Base-by-base conservation (phyloP, 2,329 filamentous ascomycete genomes). In the Botrytis aclada region DNA sequence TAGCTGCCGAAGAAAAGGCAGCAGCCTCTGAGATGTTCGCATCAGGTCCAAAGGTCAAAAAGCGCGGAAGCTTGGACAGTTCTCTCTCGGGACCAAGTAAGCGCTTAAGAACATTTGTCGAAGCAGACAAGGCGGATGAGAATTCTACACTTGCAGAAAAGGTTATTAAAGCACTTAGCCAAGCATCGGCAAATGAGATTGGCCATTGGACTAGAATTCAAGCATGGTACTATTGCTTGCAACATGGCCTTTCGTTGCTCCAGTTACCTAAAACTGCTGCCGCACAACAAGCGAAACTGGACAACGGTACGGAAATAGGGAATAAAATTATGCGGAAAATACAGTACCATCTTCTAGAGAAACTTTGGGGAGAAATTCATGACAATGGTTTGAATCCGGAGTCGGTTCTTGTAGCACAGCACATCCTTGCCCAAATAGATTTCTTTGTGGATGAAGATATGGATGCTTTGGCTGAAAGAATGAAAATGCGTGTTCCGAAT, bases 161-260 rank as follows among this genome's bases (percentile, higher is more conserved):
- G 2, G 25, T 64, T 54, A 12, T 71, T n/a, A 47, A 47, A 32
- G 32, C 25, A 32, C 43, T 71, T 18, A n/a, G 32, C 43, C 58
- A 54, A 64, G 43, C 60, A 51, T 51, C 69, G 25, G 41, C 34
- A 37, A 69, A 69, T 61, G 54, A 69, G n/a, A 14, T 71, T 51
- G 58, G 58, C 10, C 43, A 63, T 12, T 71, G 69, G 69, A 71
- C 69, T 56, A 63, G 69, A 47, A 71, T 71, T 7, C 69, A 71
- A 54, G 69, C 56, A 41, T 64, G 69, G 69, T 45, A 71, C 39
- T 71, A 51, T 37, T 71, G 69, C 60, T 25, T 37, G 43, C 25
- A 45, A 22, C 43, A 71, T 29, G 43, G 58, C 1, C 34, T 71
- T 37, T 25, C 18, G 9, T 6, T 56, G 43, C 58, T 60, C 12